A percentile compares a stretch with the other conserved stretches of the same genome.
These are phyloP conservation scores for Tylopilus vinaceipallidus DNA, from an alignment of 768 basidiomycete genomes.

Conservation along the genomic window DNA sequence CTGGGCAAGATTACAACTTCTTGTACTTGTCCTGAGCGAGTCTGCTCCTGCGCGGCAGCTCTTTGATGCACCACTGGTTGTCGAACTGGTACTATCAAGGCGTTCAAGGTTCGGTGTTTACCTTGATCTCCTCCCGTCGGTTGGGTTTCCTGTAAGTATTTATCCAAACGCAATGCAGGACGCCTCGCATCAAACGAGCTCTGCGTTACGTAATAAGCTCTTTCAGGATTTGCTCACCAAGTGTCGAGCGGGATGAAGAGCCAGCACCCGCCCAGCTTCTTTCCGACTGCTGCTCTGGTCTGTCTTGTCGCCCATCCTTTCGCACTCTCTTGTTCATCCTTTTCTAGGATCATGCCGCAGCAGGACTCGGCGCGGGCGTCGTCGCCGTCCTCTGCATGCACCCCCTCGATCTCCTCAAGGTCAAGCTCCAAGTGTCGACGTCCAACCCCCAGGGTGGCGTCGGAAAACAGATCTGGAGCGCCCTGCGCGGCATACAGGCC, in stretches of 20 bases:
- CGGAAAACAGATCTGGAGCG: constrained; percentile 72
- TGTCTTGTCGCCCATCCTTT: not conserved
- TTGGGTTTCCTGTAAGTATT: no score
- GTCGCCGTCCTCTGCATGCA: constrained; percentile 95
- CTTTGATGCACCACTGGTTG: no score
- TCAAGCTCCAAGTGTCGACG: constrained; percentile 89
- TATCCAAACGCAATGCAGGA: no score
- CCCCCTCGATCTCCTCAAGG: constrained; percentile 92
- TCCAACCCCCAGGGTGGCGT: constrained; percentile 55
- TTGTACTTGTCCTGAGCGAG: no score
- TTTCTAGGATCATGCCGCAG: constrained; percentile 87
- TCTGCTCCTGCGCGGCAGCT: no score
- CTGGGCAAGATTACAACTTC: no score
- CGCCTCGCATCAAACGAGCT: no score
- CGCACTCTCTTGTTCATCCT: not conserved
- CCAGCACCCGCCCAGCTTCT: constrained; percentile 39
- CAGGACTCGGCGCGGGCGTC: constrained; percentile 90
- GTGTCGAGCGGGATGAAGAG: constrained; percentile 25
- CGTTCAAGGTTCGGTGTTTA: no score
- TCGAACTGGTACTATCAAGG: no score
- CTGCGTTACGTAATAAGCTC: constrained; percentile 21
- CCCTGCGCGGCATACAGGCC: constrained; percentile 69
- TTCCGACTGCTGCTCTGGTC: constrained; percentile 38
- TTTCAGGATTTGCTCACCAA: no score
- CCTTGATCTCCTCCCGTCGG: no score